These are phyloP conservation scores for Athelia sp. DNA, from an alignment of 1,284 basidiomycete species.

Conservation along the genomic window DNA sequence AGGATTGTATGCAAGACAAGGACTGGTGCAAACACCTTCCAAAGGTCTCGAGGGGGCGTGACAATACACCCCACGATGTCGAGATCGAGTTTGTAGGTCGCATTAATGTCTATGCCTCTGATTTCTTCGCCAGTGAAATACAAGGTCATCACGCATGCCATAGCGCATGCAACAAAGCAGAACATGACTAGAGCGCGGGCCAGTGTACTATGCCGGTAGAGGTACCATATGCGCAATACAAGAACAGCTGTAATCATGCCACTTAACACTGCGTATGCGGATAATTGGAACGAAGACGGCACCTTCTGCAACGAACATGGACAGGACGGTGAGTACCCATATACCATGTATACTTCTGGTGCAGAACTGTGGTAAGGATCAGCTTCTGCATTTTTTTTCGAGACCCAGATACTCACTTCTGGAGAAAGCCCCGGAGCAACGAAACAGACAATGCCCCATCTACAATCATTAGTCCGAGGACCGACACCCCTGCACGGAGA, in stretches of 20 bases:
- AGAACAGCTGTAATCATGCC: background rate
- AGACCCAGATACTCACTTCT: no score
- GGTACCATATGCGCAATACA: slow-evolving; percentile 5
- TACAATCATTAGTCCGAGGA: background rate
- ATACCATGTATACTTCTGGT: slow-evolving; percentile 7
- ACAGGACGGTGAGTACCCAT: slow-evolving; percentile 9
- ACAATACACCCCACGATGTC: background rate
- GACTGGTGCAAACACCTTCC: background rate
- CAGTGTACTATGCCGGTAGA: background rate
- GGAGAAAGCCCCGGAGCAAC: no score
- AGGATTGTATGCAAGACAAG: background rate
- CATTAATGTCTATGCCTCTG: background rate
- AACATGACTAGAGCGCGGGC: background rate
- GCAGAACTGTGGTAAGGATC: slow-evolving; percentile 6
- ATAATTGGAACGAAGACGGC: no score
- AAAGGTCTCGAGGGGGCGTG: background rate
- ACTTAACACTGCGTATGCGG: no score
- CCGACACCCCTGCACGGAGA: no score
- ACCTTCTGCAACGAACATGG: slow-evolving; percentile 17
- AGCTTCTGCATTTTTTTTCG: no score
- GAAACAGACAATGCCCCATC: background rate
- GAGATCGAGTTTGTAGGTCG: background rate
- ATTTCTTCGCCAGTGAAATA: no score
- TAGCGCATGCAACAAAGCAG: background rate
- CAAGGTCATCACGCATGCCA: background rate